Conservation (phyloP, 345 rosid genomes). For the Eucalyptus rudis region DNA sequence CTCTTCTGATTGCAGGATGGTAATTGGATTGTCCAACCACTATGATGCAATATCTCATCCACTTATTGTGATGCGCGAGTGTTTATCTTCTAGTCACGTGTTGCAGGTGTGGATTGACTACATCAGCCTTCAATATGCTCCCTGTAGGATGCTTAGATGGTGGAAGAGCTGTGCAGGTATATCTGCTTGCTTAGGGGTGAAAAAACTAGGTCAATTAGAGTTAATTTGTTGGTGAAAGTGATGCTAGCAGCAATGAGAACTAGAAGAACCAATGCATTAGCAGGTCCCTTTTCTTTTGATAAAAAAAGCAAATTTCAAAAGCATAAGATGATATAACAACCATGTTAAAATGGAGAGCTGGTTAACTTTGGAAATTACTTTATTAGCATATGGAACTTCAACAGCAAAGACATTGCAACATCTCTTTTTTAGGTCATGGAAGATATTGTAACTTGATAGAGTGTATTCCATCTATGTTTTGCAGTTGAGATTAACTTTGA, state of each 20-base stretch:
- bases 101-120: slow-evolving; percentile 92
- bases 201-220: background rate
- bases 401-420: background rate
- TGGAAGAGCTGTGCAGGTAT: slow-evolving; percentile 94
- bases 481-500: background rate
- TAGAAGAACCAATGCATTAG: background rate
- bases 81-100: background rate
- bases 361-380: background rate
- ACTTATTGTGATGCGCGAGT: background rate
- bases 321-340: background rate
- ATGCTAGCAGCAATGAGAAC: background rate
- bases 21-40: background rate
- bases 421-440: background rate
- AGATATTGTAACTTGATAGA: background rate
- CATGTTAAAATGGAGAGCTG: background rate
- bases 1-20: slow-evolving; percentile 96
- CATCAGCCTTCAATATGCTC: slow-evolving; percentile 89
- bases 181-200: background rate
- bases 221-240: background rate
- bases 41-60: background rate
- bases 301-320: background rate
- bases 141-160: slow-evolving; percentile 97
- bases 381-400: background rate
- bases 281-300: background rate
- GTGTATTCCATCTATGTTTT: background rate